Conservation (phyloP, 441 rosid genomes). For the Aquilaria agallochum region DNA sequence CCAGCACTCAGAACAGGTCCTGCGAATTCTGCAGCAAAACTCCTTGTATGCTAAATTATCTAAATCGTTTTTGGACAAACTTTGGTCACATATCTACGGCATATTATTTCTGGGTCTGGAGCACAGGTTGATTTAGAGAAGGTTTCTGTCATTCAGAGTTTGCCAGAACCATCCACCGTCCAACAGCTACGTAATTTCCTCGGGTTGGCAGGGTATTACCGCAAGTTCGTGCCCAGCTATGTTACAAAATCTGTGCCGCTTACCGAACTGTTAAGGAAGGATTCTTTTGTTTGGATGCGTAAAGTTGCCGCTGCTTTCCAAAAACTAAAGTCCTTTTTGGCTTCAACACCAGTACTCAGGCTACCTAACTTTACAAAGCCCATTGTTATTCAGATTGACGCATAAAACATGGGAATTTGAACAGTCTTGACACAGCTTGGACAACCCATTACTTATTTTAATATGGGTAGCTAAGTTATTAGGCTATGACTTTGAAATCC, state of each 20-base stretch:
- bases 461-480: no score
- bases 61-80: neutral
- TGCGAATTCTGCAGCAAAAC: neutral
- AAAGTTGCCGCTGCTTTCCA: no score
- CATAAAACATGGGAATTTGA: no score
- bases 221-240: neutral
- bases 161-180: slow-evolving; percentile 1
- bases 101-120: neutral
- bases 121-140: neutral
- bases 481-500: no score
- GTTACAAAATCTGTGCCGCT: neutral
- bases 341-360: no score
- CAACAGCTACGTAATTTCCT: slow-evolving; percentile 1
- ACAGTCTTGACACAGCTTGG: no score
- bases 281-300: no score
- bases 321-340: no score
- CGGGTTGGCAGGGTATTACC: slow-evolving; percentile 5
- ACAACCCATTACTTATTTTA: no score
- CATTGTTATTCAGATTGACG: no score
- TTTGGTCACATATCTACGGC: neutral
- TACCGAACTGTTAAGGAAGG: slow-evolving; percentile 1
- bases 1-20: neutral
- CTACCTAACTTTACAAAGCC: no score
- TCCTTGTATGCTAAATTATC: neutral
- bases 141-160: neutral